phyloP scores from a whole-genome alignment of 495 filamentous ascomycete genomes.

The Copromyces sp. region DNA sequence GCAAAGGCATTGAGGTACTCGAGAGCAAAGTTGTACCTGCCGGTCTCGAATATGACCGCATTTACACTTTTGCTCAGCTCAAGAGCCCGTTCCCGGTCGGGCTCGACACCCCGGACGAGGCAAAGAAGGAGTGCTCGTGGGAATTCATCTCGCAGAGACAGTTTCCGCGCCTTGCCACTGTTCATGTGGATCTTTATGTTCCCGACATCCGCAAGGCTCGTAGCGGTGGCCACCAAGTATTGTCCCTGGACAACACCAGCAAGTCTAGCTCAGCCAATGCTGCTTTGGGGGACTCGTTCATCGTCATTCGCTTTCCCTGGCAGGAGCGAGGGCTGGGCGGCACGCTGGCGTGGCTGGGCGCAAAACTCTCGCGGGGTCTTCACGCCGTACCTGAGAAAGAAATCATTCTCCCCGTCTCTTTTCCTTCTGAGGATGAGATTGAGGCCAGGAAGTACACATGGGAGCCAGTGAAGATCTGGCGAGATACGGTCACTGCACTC shows the following conservation, averaged over 20 bases:
- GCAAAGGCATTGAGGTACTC: conserved; percentile 65
- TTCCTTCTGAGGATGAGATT: conserved; percentile 44
- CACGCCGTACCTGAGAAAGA: conserved; percentile 37
- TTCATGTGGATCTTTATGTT: conserved; percentile 70
- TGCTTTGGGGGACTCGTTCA: conserved; percentile 31
- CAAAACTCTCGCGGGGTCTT: conserved; percentile 35
- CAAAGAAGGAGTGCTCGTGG: conserved; percentile 51
- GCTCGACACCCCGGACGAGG: conserved; percentile 25
- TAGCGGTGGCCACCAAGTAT: conserved; percentile 5
- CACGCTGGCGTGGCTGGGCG: conserved; percentile 24
- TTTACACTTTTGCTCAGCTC: conserved; percentile 72
- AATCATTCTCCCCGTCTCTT: conserved; percentile 55
- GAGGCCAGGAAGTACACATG: conserved; percentile 45
- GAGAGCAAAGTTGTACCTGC: conserved; percentile 54
- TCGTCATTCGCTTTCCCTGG: conserved; percentile 53
- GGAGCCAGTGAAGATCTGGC: conserved; percentile 68
- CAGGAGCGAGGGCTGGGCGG: conserved; percentile 35
- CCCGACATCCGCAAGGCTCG: conserved; percentile 50
- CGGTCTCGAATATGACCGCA: conserved; percentile 74
- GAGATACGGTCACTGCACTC: conserved; percentile 55
- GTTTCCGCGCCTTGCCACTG: conserved; percentile 59
- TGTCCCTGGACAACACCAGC: conserved; percentile 16
- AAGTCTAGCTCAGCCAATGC: conserved; percentile 17
- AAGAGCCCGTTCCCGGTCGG: conserved; percentile 41
- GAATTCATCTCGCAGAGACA: conserved; percentile 70